Base-by-base conservation (phyloP, 257 asterid species). In the Fraxinus excelsior region DNA sequence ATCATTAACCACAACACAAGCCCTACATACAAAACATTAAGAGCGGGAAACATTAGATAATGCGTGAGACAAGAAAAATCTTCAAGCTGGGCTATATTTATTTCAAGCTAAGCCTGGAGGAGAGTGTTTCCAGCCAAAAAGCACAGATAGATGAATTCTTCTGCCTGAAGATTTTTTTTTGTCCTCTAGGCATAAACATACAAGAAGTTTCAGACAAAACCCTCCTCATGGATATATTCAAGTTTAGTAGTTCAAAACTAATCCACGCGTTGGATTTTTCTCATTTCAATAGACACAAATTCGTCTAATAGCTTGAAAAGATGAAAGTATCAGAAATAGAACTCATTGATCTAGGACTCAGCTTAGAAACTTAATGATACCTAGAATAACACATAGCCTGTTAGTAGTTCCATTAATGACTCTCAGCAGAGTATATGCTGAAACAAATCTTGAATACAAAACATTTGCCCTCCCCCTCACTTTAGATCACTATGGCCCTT, bases 1-100 rank as follows among this genome's bases (percentile, higher is more conserved):
- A 78, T 90, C 98, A 80, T 90, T 78, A 78, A 80, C 86, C 75
- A 91, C 97, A 67, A 92, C 88, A 83, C 97, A 90, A 51, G 97
- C 90, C 92, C 98, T 94, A 80, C 88, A 84, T 13, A 44, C 72
- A 74, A 75, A 42, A 14, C 70, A 76, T 73, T 23, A 72, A 75
- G 21, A 79, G 64, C 64, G n/a, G 23, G 32, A 71, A 58, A 51
- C 35, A 32, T 38, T 38, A 19, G 49, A 8, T 49, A 77, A 53
- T 76, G 51, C 34, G 51, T n/a, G 29, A 49, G 11, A 76, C 38
- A 67, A 71, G 81, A 28, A 66, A 79, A 56, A 3, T 64, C 70
- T 78, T 65, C 70, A 71, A 74, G 77, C 11, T 34, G 71, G 28
- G 37, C 28, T n/a, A 19, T 9, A 32, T 46, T n/a, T 53, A 19